Percentiles rank a stretch among this genome's conserved stretches.
These are phyloP conservation scores for Cadophora luteo-olivacea DNA, from an alignment of 2,329 filamentous ascomycete species.

Conservation along the genomic window DNA sequence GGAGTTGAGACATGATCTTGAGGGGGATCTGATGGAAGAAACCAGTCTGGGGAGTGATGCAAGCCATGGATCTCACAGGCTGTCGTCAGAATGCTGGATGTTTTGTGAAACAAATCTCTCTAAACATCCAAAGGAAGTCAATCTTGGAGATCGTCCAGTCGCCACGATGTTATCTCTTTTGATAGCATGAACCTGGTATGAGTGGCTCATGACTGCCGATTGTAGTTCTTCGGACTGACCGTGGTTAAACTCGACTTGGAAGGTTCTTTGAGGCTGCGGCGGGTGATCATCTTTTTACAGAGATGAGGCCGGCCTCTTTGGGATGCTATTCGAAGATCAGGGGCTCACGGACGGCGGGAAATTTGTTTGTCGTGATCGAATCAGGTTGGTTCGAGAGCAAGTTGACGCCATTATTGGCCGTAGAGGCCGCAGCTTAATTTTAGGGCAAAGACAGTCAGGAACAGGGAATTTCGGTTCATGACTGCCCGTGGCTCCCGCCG, in stretches of 20 bases:
- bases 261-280: neutral
- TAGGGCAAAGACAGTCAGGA: neutral
- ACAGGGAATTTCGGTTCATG: constrained; percentile 11
- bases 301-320: constrained; percentile 10
- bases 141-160: constrained; percentile 6
- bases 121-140: constrained; percentile 2
- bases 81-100: neutral
- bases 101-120: constrained; percentile 10
- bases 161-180: neutral
- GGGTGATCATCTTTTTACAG: constrained; percentile 11
- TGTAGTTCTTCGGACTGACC: neutral
- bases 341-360: constrained; percentile 8
- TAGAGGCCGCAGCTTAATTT: constrained; percentile 17
- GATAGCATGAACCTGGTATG: neutral
- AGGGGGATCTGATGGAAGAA: neutral
- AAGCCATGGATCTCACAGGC: constrained; percentile 16
- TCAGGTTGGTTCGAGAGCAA: neutral
- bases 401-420: constrained; percentile 19
- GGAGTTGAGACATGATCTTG: constrained; percentile 10
- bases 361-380: constrained; percentile 13
- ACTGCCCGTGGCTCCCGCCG: constrained; percentile 2
- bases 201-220: constrained; percentile 1
- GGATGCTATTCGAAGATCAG: constrained; percentile 16
- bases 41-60: neutral
- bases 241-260: constrained; percentile 12